These are phyloP conservation scores for Magnaporthiopsis incrustans DNA, from an alignment of 2,329 filamentous ascomycete species.

Conservation along the genomic window DNA sequence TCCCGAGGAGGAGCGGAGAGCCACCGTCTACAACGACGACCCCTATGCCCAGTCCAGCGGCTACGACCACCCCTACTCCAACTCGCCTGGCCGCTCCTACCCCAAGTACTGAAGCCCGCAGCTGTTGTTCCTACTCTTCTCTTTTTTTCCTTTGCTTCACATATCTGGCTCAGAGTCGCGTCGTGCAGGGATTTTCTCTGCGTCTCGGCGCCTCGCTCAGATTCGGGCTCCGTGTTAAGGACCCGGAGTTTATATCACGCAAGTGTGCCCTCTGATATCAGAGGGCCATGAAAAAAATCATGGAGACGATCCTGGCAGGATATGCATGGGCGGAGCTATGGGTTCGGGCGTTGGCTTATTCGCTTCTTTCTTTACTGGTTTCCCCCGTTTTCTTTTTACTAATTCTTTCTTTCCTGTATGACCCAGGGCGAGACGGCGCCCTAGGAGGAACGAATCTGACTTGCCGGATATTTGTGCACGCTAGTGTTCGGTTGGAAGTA, in stretches of 20 bases:
- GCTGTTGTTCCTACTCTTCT: neutral
- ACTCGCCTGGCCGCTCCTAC: conserved; percentile 33
- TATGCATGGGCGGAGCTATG: neutral
- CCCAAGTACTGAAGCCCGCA: conserved; percentile 30
- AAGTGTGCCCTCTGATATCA: neutral
- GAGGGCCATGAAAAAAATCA: neutral
- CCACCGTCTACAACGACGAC: conserved; percentile 64
- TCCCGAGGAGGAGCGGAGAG: conserved; percentile 69
- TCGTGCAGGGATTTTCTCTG: neutral
- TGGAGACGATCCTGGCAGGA: neutral
- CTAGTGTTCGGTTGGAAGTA: neutral
- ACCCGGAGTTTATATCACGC: neutral
- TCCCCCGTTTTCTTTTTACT: neutral
- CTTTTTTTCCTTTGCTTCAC: neutral
- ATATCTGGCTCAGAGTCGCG: neutral
- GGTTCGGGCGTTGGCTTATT: neutral
- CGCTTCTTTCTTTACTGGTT: neutral
- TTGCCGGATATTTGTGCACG: neutral
- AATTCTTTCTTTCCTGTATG: neutral
- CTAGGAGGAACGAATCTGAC: neutral
- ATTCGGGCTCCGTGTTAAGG: neutral
- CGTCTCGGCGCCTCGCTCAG: neutral
- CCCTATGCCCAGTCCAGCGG: conserved; percentile 49
- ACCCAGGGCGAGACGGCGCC: neutral
- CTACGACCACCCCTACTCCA: conserved; percentile 44